phyloP scores from a whole-genome alignment of 345 rosid species.

The Mercurialis annua region DNA sequence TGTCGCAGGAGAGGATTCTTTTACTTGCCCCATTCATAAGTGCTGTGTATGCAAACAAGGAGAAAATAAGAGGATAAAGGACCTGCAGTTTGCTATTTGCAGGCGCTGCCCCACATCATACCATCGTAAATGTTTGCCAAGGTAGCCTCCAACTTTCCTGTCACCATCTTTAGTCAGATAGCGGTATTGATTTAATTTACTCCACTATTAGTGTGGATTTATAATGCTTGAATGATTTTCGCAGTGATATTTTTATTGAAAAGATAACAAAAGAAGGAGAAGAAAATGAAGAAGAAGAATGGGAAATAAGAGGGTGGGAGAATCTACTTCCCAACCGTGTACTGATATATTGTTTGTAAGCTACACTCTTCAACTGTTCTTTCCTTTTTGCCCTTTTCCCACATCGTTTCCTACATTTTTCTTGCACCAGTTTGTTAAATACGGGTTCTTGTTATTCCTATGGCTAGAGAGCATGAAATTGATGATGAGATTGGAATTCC shows the following conservation, averaged over 20 bases:
- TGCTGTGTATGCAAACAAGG: constrained; percentile 64
- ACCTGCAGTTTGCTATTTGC: constrained; percentile 83
- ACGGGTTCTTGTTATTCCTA: constrained; percentile 12
- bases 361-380: not conserved
- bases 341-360: constrained; percentile 90
- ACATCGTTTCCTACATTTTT: not conserved
- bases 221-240: constrained; percentile 8
- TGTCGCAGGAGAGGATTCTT: constrained; percentile 46
- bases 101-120: constrained; percentile 89
- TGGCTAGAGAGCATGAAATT: constrained; percentile 68
- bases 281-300: no score
- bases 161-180: not conserved
- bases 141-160: constrained; percentile 33
- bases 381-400: constrained; percentile 1
- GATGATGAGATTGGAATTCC: constrained; percentile 68
- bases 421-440: constrained; percentile 20
- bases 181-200: not conserved
- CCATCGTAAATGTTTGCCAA: constrained; percentile 91
- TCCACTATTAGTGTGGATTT: constrained; percentile 2
- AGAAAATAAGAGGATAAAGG: constrained; percentile 54
- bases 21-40: constrained; percentile 83
- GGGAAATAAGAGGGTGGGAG: constrained; percentile 85
- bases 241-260: constrained; percentile 63
- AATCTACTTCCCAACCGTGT: constrained; percentile 61
- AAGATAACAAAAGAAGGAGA: constrained; percentile 44